Evolutionary conservation across 257 asterid genomes (phyloP).

Genomic region (Plectranthus barbatus): DNA sequence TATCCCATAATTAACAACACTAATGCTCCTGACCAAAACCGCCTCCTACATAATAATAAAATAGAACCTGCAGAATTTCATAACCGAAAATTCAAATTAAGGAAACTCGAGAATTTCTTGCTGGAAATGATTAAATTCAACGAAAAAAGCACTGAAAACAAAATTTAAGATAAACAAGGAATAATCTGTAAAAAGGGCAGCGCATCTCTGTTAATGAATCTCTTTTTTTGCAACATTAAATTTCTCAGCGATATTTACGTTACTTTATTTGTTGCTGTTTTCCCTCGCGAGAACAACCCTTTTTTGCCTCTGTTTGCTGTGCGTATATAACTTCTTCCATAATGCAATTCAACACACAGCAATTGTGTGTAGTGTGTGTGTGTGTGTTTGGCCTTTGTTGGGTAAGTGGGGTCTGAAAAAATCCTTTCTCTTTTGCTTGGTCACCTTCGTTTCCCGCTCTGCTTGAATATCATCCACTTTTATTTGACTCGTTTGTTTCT

Average conservation of each 20-base stretch:
- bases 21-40: background rate
- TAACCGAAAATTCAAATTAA: slow-evolving; percentile 16
- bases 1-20: slow-evolving; percentile 1
- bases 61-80: background rate
- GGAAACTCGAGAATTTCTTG: background rate
- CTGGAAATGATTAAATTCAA: background rate
- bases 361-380: background rate
- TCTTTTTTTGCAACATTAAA: background rate
- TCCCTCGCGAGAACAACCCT: slow-evolving; percentile 16
- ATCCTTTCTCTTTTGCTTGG: slow-evolving; percentile 14
- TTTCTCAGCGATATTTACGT: slow-evolving; percentile 2
- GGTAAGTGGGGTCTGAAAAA: slow-evolving; percentile 12
- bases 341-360: background rate
- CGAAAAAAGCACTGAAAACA: background rate
- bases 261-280: slow-evolving; percentile 14
- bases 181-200: slow-evolving; percentile 3
- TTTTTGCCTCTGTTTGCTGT: background rate
- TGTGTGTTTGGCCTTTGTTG: background rate
- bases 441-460: slow-evolving; percentile 49
- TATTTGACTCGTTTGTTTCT: slow-evolving; percentile 19
- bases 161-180: background rate
- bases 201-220: background rate
- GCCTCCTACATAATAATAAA: background rate
- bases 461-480: slow-evolving; percentile 38
- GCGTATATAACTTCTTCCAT: slow-evolving; percentile 14